Evolutionary conservation across 768 basidiomycete genomes (phyloP).

Genomic region (Suillus cothurnatus): DNA sequence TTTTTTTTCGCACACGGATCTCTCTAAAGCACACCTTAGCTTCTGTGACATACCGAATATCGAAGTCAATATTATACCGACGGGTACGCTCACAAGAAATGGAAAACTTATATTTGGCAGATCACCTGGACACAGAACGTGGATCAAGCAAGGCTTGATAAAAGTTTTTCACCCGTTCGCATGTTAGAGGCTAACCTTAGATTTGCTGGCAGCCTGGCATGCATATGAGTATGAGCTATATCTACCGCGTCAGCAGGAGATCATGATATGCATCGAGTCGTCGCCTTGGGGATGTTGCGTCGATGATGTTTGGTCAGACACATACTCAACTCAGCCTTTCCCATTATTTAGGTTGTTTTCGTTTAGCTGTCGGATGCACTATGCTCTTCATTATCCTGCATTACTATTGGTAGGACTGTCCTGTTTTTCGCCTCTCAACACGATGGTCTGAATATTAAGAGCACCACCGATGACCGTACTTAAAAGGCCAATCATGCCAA

Average conservation of each 20-base stretch:
- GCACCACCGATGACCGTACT: not conserved
- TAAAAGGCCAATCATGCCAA: not conserved
- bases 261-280: not conserved
- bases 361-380: not conserved
- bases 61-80: not conserved
- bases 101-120: not conserved
- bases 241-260: not conserved
- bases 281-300: not conserved
- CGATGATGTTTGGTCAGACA: not conserved
- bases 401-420: not conserved
- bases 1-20: not conserved
- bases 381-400: not conserved
- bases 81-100: not conserved
- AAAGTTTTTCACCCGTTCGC: not conserved
- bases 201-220: not conserved
- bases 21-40: not conserved
- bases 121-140: no score
- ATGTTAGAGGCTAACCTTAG: not conserved
- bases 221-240: not conserved
- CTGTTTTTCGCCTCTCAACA: not conserved
- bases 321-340: not conserved
- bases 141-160: no score
- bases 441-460: not conserved
- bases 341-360: not conserved
- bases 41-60: not conserved